These are phyloP conservation scores for Nicotiana undulata DNA, from an alignment of 257 asterid species.

Conservation along the genomic window DNA sequence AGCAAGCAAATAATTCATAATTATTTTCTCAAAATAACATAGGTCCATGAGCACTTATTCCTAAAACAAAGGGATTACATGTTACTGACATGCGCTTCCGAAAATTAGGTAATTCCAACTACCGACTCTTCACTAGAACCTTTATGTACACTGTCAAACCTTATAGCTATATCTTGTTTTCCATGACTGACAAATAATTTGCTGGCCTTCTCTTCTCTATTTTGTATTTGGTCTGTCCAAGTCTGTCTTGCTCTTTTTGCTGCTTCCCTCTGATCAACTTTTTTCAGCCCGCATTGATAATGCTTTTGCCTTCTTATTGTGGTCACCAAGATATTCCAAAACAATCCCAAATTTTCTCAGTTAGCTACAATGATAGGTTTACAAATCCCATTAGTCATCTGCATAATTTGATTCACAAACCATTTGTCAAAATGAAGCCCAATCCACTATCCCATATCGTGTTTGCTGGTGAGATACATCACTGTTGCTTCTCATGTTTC, in stretches of 20 bases:
- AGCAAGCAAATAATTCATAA: background rate
- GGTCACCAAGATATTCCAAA: background rate
- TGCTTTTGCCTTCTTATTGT: constrained; percentile 1
- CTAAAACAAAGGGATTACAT: background rate
- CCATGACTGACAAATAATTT: background rate
- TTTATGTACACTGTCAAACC: background rate
- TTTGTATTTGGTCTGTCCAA: background rate
- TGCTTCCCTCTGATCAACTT: background rate
- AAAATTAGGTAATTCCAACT: background rate
- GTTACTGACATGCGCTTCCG: background rate
- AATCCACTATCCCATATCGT: background rate
- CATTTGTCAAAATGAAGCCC: background rate
- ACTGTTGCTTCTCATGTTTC: background rate
- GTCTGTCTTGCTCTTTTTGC: background rate
- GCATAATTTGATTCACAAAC: background rate
- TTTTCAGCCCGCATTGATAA: background rate
- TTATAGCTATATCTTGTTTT: background rate
- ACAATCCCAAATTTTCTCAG: background rate
- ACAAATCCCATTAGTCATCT: background rate
- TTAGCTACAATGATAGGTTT: background rate
- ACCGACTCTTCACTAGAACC: background rate
- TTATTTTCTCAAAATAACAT: background rate
- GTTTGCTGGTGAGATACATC: background rate
- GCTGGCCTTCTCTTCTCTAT: background rate
- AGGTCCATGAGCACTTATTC: background rate